Evolutionary conservation across 306 rosid species (phyloP), one percentile per base, ranked within the genome.

Genomic region (Rosa rugosa): DNA sequence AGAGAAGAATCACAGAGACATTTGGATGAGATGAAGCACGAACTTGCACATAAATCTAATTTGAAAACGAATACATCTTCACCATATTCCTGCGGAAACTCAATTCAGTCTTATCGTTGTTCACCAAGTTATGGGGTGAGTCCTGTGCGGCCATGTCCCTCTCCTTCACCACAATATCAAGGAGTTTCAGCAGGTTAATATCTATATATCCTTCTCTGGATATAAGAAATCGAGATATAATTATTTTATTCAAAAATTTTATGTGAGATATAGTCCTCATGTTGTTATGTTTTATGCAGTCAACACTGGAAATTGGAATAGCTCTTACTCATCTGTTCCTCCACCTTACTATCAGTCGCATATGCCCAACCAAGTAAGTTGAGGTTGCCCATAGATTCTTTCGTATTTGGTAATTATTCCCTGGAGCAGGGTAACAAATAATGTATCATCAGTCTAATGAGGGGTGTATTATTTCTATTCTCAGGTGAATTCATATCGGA

Each of bases 11-110:
- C 90, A 36, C 79, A 81, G 77, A 83, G 83, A 77, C 80, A 72
- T 80, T 72, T 88, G 86, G 88, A 88, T 83, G 79, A 80, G 86
- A 90, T 88, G 89, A 86, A 84, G 80, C 78, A 44, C 78, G 80
- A 77, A 67, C 57, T 81, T 23, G 44, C 80, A 23, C 38, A 57
- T 60, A 8, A 22, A 50, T 41, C 87, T 44, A 78, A 70, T 27
- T 23, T 77, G 44, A 68, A 51, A 41, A 68, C 56, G 0, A 75
- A 62, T 69, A 72, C 53, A 53, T 41, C 80, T 38, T 72, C 79
- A 1, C 23, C 73, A 10, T 76, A 74, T 57, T 40, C 77, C 10
- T 3, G 65, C 14, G 41, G 53, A 40, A 56, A 11, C 40, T 25
- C 16, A 12, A 27, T 56, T 36, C 49, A 40, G 46, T 62, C 67